phyloP scores from a whole-genome alignment of 345 rosid species.

The Populus simonii region DNA sequence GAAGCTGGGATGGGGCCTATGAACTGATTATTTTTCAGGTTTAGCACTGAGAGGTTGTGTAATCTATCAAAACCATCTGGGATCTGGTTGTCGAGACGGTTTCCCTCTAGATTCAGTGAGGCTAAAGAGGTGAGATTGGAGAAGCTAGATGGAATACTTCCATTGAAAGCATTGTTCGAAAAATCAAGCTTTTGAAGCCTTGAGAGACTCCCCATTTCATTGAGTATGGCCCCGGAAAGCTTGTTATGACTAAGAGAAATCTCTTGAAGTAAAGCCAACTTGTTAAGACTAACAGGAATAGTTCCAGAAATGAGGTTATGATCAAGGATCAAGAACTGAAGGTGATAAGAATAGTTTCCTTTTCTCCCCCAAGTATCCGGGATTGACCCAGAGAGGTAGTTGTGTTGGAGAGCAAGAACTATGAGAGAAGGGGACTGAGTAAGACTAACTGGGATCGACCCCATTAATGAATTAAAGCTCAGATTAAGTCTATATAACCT shows the following conservation, averaged over 20 bases:
- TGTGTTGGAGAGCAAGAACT: constrained; percentile 54
- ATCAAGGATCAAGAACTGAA: constrained; percentile 37
- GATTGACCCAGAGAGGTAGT: constrained; percentile 54
- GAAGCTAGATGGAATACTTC: constrained; percentile 61
- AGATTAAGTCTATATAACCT: constrained; percentile 60
- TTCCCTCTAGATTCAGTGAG: constrained; percentile 52
- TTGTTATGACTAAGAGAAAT: constrained; percentile 59
- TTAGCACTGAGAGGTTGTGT: constrained; percentile 57
- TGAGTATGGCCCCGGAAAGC: constrained; percentile 54
- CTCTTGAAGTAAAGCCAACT: constrained; percentile 48
- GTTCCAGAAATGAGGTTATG: constrained; percentile 51
- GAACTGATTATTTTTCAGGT: constrained; percentile 57
- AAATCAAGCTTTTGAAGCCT: constrained; percentile 59
- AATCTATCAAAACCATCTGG: constrained; percentile 50
- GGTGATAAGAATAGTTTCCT: constrained; percentile 19
- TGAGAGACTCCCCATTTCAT: constrained; percentile 46
- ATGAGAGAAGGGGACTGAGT: constrained; percentile 47
- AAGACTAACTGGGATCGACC: constrained; percentile 45
- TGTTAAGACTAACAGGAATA: constrained; percentile 50
- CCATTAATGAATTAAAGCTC: constrained; percentile 58
- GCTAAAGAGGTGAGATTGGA: constrained; percentile 52
- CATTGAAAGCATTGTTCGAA: constrained; percentile 69
- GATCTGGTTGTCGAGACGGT: constrained; percentile 43
- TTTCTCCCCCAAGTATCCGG: constrained; percentile 45
- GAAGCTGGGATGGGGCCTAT: constrained; percentile 56